Percentiles rank a stretch among this genome's conserved stretches.
Conservation (phyloP, 306 rosid genomes). For the Dalbergia cochinchinensis region DNA sequence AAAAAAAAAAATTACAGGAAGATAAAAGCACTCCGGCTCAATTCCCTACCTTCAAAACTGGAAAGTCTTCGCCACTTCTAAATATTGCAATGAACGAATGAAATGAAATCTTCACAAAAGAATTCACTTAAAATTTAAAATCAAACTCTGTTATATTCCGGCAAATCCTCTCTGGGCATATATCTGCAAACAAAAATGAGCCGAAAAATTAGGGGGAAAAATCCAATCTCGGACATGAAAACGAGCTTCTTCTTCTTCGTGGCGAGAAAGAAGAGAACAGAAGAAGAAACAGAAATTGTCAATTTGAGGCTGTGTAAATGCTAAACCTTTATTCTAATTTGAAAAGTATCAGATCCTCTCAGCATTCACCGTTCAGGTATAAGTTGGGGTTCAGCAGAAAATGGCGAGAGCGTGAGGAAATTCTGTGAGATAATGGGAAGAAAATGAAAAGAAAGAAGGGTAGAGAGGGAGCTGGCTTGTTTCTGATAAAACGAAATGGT, state of each 20-base stretch:
- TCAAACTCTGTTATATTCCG: neutral
- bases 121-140: conserved; percentile 24
- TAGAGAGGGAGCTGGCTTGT: conserved; percentile 44
- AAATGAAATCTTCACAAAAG: conserved; percentile 10
- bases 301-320: conserved; percentile 24
- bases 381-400: conserved; percentile 30
- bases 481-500: conserved; percentile 61
- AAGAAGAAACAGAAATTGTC: neutral
- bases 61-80: conserved; percentile 9
- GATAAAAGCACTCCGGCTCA: conserved; percentile 11
- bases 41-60: conserved; percentile 34
- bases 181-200: conserved; percentile 45
- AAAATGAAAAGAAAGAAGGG: conserved; percentile 11
- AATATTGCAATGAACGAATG: conserved; percentile 40
- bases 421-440: neutral
- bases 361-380: conserved; percentile 43
- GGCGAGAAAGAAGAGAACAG: neutral
- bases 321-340: conserved; percentile 44
- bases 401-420: conserved; percentile 20
- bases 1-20: conserved; percentile 26
- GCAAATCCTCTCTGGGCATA: conserved; percentile 26
- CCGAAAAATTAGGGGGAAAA: neutral
- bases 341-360: conserved; percentile 55
- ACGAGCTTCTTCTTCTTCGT: conserved; percentile 3
- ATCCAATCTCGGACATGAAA: neutral